phyloP scores from a whole-genome alignment of 768 basidiomycete species.

The Gymnopilus dilepis region DNA sequence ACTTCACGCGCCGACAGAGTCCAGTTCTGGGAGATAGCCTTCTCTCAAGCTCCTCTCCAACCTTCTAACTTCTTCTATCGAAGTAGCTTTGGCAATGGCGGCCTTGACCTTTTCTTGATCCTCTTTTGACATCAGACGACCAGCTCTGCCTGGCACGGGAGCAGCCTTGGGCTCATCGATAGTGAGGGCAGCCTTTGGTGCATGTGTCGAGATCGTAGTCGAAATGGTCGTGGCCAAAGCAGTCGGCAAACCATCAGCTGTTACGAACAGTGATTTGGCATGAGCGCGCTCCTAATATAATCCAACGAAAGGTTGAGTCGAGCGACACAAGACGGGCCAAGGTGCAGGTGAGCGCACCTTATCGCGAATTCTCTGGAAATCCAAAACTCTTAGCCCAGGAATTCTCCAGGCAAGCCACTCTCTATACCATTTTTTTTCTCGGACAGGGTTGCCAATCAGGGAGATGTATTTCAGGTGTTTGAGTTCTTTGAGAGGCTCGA shows the following conservation, averaged over 20 bases:
- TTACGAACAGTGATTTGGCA: constrained; percentile 78
- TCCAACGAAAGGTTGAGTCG: constrained; percentile 18
- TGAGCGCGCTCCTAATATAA: constrained; percentile 74
- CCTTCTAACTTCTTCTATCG: constrained; percentile 86
- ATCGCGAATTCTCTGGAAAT: constrained; percentile 94
- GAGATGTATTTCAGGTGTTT: constrained; percentile 76
- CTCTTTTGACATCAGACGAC: constrained; percentile 89
- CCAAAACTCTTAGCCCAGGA: constrained; percentile 87
- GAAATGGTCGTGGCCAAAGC: constrained; percentile 81
- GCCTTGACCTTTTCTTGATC: constrained; percentile 87
- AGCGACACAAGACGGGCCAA: constrained; percentile 22
- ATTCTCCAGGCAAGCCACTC: constrained; percentile 94
- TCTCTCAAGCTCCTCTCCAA: constrained; percentile 84
- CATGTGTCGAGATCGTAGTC: constrained; percentile 68
- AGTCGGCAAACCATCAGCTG: constrained; percentile 78
- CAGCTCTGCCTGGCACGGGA: constrained; percentile 66
- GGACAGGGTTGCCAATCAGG: constrained; percentile 82
- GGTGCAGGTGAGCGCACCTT: constrained; percentile 73
- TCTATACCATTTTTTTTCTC: constrained; percentile 94
- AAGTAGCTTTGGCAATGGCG: constrained; percentile 90
- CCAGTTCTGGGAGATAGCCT: constrained; percentile 81
- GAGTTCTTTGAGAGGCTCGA: constrained; percentile 82
- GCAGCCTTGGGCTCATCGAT: constrained; percentile 80
- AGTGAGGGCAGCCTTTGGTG: constrained; percentile 66
- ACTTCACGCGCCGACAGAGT: constrained; percentile 66